Evolutionary conservation across 345 rosid species (phyloP), one percentile per base, ranked within the genome.

Genomic region (Eucalyptus viminalis): DNA sequence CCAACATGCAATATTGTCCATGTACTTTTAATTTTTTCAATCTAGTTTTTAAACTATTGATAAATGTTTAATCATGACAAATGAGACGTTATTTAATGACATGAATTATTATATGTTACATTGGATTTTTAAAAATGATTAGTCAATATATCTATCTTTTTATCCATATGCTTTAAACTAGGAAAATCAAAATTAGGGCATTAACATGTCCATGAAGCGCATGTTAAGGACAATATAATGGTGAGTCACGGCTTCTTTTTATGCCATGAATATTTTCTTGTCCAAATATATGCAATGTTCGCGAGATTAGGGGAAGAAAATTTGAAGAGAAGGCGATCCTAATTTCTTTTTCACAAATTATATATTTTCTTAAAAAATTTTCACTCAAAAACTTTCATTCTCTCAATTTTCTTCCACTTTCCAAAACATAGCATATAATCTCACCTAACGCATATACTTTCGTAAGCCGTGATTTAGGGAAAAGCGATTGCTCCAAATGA

Each of bases 1-100:
- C 9, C 17, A 14, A n/a, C 5, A 0, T 67, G 76, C 3, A 69
- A 16, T 69, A 37, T 16, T 6, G 4, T 34, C 4, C 5, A 5
- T 69, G 10, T 10, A 1, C 13, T 16, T 69, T 34, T 69, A 9
- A 69, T 31, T 34, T 69, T 4, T 34, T 34, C 2, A 0, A 34
- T 17, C 1, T 34, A 69, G 7, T 17, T 6, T 11, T 2, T 9
- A 9, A 69, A 5, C 13, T 69, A 69, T 31, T 34, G 24, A 9
- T 17, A 69, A n/a, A 69, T 34, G 4, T 69, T 34, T 11, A 34
- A 9, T 69, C 13, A 69, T 34, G 44, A 69, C 24, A 34, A 34
- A 69, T 69, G 7, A 19, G 6, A 34, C 0, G 0, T 69, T 34
- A 34, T 69, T 29, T 29, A 9, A 69, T 34, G 25, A 69, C 4